These are phyloP conservation scores for Leccinum pachyderme DNA, from an alignment of 1,284 basidiomycete genomes.

Conservation along the genomic window DNA sequence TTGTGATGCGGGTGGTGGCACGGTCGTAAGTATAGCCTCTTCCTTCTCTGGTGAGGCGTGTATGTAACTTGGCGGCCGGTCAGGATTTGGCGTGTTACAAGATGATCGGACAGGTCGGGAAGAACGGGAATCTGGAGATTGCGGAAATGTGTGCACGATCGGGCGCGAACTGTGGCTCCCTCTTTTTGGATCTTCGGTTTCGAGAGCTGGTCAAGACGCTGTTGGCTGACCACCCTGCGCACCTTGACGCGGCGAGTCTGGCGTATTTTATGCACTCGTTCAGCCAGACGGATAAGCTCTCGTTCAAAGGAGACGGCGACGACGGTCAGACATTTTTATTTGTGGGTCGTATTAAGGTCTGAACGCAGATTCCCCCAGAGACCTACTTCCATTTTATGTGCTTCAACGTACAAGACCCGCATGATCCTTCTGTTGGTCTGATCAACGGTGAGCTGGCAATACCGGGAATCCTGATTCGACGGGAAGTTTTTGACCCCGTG, in stretches of 20 bases:
- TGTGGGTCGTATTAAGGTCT: slow-evolving; percentile 4
- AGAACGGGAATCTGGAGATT: slow-evolving; percentile 73
- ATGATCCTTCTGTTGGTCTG: slow-evolving; percentile 71
- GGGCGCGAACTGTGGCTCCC: slow-evolving; percentile 77
- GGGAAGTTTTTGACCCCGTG: slow-evolving; percentile 80
- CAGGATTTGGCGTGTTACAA: slow-evolving; percentile 74
- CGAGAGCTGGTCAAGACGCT: slow-evolving; percentile 69
- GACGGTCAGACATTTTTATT: slow-evolving; percentile 50
- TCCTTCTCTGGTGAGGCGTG: slow-evolving; percentile 1
- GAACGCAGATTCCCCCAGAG: slow-evolving; percentile 41
- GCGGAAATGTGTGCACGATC: slow-evolving; percentile 82
- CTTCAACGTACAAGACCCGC: slow-evolving; percentile 74
- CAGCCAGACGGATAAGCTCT: slow-evolving; percentile 80
- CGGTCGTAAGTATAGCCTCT: slow-evolving; percentile 47
- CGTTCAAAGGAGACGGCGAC: slow-evolving; percentile 66
- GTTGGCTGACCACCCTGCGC: slow-evolving; percentile 72
- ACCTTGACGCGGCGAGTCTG: slow-evolving; percentile 72
- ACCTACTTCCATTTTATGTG: slow-evolving; percentile 81
- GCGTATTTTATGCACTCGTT: slow-evolving; percentile 85
- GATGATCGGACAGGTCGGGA: slow-evolving; percentile 71
- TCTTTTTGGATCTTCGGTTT: slow-evolving; percentile 82
- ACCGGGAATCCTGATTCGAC: slow-evolving; percentile 69
- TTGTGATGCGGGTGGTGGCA: slow-evolving; percentile 80
- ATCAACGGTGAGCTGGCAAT: slow-evolving; percentile 78
- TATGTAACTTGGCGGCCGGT: slow-evolving; percentile 16